Base-by-base conservation (phyloP, 2,329 filamentous ascomycete genomes). In the Talaromyces sp. region DNA sequence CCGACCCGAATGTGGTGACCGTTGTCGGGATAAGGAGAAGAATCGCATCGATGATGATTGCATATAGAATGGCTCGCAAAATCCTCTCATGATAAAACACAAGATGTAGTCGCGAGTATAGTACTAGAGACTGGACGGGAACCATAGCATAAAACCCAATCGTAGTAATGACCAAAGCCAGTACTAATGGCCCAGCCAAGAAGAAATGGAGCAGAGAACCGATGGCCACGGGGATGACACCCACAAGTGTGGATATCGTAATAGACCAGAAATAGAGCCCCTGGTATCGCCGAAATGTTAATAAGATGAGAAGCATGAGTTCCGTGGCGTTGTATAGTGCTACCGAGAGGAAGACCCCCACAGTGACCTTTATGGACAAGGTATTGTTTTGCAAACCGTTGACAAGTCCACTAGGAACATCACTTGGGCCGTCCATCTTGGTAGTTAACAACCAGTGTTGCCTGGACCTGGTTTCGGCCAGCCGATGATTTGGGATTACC, bases 71-170 rank as follows among this genome's bases (percentile, higher is more conserved):
- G 25, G 72, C 72, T 22, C 73, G 75, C 0, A 85, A 71, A 3
- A 79, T 67, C 0, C 67, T 67, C 1, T 72, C 71, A 32, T 81
- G 81, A 47, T 77, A 52, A 78, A 1, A 82, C n/a, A 86, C 75
- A 2, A 86, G 75, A 65, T 85, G 82, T 1, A 86, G 76, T 5
- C 84, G 78, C 0, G 82, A 85, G 75, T 81, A 86, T 1, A 86
- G 72, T 1, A 86, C 83, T 10, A 85, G 63, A 0, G 80, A 80
- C 66, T 84, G 82, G 5, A 82, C 83, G 13, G 82, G 82, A 1
- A 85, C 79, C 80, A 85, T 84, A 6, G 73, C 63, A 63, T 79
- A 78, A 77, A 83, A 81, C 25, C 81, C 83, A 57, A 85, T 59
- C 25, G 72, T 72, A 9, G 78, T 69, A 11, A 78, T 59, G 25